phyloP scores from a whole-genome alignment of 2,329 filamentous ascomycete genomes.

The Botrytis fabae region DNA sequence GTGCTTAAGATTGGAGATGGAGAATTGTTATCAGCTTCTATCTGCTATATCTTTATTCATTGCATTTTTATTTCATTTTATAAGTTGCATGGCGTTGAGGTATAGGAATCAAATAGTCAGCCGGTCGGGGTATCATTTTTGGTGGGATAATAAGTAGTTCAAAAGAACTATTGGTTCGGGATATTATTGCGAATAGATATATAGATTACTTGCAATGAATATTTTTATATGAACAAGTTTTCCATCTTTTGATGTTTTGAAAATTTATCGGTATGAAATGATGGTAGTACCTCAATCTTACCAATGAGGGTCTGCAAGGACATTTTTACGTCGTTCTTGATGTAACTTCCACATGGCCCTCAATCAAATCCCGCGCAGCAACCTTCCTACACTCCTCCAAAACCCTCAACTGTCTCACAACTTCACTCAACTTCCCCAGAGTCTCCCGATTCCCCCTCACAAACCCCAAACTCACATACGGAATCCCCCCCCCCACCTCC shows the following conservation, averaged over 20 bases:
- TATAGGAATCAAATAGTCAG: not conserved
- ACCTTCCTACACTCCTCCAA: not conserved
- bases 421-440: not conserved
- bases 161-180: not conserved
- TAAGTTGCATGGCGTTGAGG: conserved; percentile 10
- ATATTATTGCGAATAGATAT: not conserved
- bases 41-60: not conserved
- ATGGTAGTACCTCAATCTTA: no score
- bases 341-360: not conserved
- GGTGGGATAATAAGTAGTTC: not conserved
- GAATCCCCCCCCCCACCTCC: not conserved
- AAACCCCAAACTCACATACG: conserved; percentile 41
- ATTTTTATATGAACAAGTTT: not conserved
- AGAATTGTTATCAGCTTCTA: not conserved
- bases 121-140: not conserved
- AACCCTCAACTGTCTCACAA: not conserved
- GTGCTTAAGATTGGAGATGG: not conserved
- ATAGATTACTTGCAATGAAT: not conserved
- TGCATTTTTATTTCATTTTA: not conserved
- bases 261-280: not conserved
- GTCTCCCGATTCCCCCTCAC: conserved; percentile 61
- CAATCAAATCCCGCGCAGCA: not conserved
- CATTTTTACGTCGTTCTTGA: not conserved
- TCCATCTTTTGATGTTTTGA: not conserved
- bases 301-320: no score